These are phyloP conservation scores for Psilocybe sp. DNA, from an alignment of 768 basidiomycete species.

Conservation along the genomic window DNA sequence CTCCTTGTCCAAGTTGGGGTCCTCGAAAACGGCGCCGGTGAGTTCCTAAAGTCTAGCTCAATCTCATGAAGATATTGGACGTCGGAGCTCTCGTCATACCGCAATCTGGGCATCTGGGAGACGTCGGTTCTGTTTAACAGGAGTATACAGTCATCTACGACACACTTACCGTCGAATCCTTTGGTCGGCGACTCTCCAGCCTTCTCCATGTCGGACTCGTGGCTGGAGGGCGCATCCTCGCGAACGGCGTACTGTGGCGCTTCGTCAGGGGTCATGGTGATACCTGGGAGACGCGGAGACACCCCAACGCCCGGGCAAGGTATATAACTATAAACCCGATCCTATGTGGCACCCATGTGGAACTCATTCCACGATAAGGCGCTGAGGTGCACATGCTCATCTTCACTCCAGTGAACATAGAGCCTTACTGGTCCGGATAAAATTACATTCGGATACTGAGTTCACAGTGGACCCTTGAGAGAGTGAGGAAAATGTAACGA, in stretches of 20 bases:
- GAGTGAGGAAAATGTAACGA: not conserved
- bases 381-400: conserved; percentile 18
- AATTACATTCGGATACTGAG: conserved; percentile 1
- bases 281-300: conserved; percentile 9
- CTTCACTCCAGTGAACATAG: not conserved
- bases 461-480: not conserved
- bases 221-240: conserved; percentile 15
- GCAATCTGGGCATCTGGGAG: conserved; percentile 26
- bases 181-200: conserved; percentile 13
- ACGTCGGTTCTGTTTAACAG: not conserved
- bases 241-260: conserved; percentile 21
- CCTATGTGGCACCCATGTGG: conserved; percentile 10
- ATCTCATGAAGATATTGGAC: not conserved
- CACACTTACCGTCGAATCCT: conserved; percentile 23
- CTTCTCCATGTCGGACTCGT: conserved; percentile 24
- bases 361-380: conserved; percentile 16
- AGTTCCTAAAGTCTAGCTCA: conserved; percentile 20
- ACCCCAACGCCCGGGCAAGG: not conserved
- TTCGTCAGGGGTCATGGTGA: conserved; percentile 18
- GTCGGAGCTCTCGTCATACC: conserved; percentile 13
- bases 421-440: conserved; percentile 6
- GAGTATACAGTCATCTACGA: not conserved
- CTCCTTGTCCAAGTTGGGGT: conserved; percentile 44
- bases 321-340: conserved; percentile 18
- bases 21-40: conserved; percentile 37